Conservation (phyloP, 306 rosid genomes). For the Casuarina cunninghamiana region DNA sequence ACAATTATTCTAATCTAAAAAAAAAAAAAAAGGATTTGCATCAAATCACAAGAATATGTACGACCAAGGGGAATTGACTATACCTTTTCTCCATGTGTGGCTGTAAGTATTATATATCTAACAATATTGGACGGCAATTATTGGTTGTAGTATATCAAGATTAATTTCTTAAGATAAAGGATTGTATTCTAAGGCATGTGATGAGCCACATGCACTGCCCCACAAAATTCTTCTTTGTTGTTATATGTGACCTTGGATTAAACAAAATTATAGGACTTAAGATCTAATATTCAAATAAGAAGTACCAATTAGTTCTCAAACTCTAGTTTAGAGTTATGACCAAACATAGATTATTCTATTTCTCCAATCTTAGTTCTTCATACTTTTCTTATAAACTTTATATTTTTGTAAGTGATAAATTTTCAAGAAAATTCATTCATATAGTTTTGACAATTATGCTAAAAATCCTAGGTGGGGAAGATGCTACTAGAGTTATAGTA, state of each 20-base stretch:
- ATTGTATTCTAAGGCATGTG: background rate
- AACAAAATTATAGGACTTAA: background rate
- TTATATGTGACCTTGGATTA: background rate
- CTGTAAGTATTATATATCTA: conserved; percentile 48
- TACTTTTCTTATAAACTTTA: background rate
- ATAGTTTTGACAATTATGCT: conserved; percentile 51
- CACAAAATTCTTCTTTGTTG: background rate
- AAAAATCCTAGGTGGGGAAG: conserved; percentile 97
- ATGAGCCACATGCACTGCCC: background rate
- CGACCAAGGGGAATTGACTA: conserved; percentile 77
- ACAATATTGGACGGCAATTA: background rate
- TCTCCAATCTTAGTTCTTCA: background rate
- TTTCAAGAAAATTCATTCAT: conserved; percentile 16
- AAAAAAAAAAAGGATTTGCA: no score
- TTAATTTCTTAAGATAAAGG: background rate
- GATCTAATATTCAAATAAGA: background rate
- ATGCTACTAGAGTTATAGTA: conserved; percentile 74
- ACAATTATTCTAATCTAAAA: no score
- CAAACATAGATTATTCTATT: conserved; percentile 1
- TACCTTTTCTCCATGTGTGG: conserved; percentile 81
- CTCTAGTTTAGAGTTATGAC: background rate
- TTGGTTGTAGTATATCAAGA: background rate
- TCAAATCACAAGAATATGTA: no score
- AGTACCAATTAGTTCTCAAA: background rate
- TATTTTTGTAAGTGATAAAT: background rate